A percentile compares a stretch with the other conserved stretches of the same genome.
Conservation (phyloP, 1,284 basidiomycete genomes). For the Malassezia restricta region DNA sequence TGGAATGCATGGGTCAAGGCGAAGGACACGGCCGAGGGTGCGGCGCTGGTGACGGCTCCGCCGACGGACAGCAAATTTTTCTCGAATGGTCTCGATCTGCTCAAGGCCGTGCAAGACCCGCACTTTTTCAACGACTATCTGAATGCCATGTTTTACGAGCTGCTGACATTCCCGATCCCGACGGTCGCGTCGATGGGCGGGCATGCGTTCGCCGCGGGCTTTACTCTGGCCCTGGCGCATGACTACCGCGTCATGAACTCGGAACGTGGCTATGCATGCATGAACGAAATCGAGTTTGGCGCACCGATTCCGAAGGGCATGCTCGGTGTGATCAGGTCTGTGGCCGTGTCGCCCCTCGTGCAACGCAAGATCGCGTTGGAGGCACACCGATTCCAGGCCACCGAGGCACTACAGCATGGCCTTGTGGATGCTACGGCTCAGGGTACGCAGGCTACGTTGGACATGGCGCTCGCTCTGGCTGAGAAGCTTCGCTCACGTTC, state of each 20-base stretch:
- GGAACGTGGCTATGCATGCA: slow-evolving; percentile 57
- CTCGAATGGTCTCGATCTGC: slow-evolving; percentile 59
- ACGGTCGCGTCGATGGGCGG: slow-evolving; percentile 81
- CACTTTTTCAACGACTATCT: slow-evolving; percentile 53
- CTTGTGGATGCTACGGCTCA: slow-evolving; percentile 58
- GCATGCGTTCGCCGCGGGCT: slow-evolving; percentile 76
- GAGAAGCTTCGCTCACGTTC: slow-evolving; percentile 45
- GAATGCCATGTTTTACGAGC: slow-evolving; percentile 50
- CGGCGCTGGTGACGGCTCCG: slow-evolving; percentile 35
- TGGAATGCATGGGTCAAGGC: slow-evolving; percentile 54
- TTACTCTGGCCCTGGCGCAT: slow-evolving; percentile 66
- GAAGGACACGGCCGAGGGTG: slow-evolving; percentile 21
- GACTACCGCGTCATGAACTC: slow-evolving; percentile 84
- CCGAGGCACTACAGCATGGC: slow-evolving; percentile 59
- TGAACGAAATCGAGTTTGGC: slow-evolving; percentile 60
- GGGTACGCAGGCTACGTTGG: slow-evolving; percentile 54
- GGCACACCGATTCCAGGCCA: slow-evolving; percentile 66
- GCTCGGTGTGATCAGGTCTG: slow-evolving; percentile 57
- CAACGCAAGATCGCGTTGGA: slow-evolving; percentile 68
- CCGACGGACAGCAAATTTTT: slow-evolving; percentile 30
- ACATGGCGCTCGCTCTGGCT: slow-evolving; percentile 47
- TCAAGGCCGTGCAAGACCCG: slow-evolving; percentile 55
- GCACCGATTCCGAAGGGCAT: slow-evolving; percentile 32
- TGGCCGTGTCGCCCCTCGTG: slow-evolving; percentile 55
- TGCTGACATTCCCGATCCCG: slow-evolving; percentile 49